Base-by-base conservation (phyloP, 2,329 filamentous ascomycete species). In the Fusarium tupiense region DNA sequence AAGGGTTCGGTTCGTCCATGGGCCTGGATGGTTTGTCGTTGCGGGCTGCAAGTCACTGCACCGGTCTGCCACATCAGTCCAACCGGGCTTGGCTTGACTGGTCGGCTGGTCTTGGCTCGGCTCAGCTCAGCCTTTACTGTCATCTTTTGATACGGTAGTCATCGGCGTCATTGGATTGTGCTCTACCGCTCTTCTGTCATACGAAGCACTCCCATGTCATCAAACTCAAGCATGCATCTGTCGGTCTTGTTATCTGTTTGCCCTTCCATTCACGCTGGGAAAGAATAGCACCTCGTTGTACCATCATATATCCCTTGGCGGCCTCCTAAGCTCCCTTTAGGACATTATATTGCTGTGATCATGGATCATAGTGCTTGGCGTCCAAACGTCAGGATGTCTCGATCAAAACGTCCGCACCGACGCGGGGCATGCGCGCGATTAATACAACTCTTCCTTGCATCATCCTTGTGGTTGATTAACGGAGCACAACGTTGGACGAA, bases 401-500 rank as follows among this genome's bases (percentile, higher is more conserved):
- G 71, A 73, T 72, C 67, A 69, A 69, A 72, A 72, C 47, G 60
- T 72, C 64, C 43, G 64, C 63, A 47, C 44, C 38, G 67, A 47
- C 71, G 67, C 71, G 71, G 71, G 71, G 62, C 54, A 35, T 40
- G 65, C 46, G 53, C 67, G 69, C 52, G 56, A 72, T 72, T 72
- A 74, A 75, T 40, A 65, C 33, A 47, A 47, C 54, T 69, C 29
- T 74, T 74, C 71, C 71, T 64, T 69, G 67, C 61, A 74, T 49
- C 26, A 75, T 74, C 72, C 72, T 65, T 74, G 71, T 49, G 43
- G n/a, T 68, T 47, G 22, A 64, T 61, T 46, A 24, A 64, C 71
- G 67, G 67, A 72, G 63, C 47, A 61, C 50, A 57, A 43, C 50
- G 46, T 63, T 35, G 71, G 64, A 56, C 26, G 38, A 50, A 67